Evolutionary conservation across 108 stramenopile species (phyloP), one percentile per base, ranked within the genome.

Genomic region (Skeletonema grethae): DNA sequence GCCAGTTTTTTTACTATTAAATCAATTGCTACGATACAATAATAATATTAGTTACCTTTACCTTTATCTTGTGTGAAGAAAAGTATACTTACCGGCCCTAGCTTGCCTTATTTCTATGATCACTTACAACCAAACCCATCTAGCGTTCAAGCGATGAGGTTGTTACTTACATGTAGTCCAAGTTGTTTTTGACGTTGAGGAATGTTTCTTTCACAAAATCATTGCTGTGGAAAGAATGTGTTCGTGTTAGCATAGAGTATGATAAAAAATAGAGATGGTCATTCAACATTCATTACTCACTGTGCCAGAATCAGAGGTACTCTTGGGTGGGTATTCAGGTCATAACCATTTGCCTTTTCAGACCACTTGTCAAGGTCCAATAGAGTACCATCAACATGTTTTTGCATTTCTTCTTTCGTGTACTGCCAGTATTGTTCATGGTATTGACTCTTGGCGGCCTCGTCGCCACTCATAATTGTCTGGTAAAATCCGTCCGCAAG

Each of bases 201-300:
- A 89, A 89, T 13, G 88, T 89, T 15, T 72, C 43, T 32, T 53
- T 76, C 22, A 89, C 88, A 73, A 89, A 85, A 2, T 73, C 69
- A 69, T 89, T 86, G 65, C 36, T 89, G 88, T 18, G 72, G 68
- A 38, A 38, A 38, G 9, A 1, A 38, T 38, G 9, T 38, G 36
- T 11, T 38, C 10, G 9, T 38, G 36, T 38, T 38, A 38, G 36
- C 36, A 38, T 0, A 1, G 1, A 28, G 10, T 2, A 38, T 38
- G 0, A 38, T 11, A 9, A 38, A 38, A 38, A 38, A 11, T 9
- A 11, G 10, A 9, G 9, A 38, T 2, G 36, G 8, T 11, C 8
- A 38, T 38, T 38, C 36, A 38, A 10, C 36, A 38, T 11, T 11
- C 2, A 38, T 0, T 38, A 38, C 36, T 38, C 36, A 38, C 36